These are phyloP conservation scores for Calcarisporium arbuscula DNA, from an alignment of 2,329 filamentous ascomycete genomes.

Conservation along the genomic window DNA sequence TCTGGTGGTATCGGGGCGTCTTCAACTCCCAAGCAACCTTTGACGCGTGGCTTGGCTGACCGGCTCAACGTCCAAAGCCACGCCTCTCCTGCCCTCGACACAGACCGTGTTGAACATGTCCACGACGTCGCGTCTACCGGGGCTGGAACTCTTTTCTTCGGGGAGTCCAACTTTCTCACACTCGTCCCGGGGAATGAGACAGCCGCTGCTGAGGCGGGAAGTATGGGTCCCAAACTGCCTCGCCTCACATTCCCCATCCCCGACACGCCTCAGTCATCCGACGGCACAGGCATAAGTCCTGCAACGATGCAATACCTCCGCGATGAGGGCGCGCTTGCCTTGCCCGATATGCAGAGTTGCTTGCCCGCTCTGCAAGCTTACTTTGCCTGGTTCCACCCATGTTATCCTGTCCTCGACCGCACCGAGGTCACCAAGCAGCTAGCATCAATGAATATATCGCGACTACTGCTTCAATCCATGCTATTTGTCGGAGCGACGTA, in stretches of 20 bases:
- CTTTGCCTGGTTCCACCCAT: constrained; percentile 51
- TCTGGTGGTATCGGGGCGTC: too few relatives aligned
- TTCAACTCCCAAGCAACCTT: too few relatives aligned
- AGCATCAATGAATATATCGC: constrained; percentile 35
- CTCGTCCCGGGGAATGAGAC: constrained; percentile 21
- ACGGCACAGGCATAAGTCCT: constrained; percentile 33
- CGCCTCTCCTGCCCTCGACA: constrained; percentile 3
- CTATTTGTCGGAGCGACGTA: constrained; percentile 49
- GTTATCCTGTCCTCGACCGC: constrained; percentile 47
- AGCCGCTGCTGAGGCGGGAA: constrained; percentile 1
- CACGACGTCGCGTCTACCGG: constrained; percentile 14
- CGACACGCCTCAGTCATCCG: constrained; percentile 17
- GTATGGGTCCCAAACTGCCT: constrained; percentile 12
- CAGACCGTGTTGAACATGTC: constrained; percentile 2
- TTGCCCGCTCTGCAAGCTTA: constrained; percentile 42
- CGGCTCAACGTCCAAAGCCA: constrained; percentile 7
- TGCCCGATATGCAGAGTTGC: constrained; percentile 36
- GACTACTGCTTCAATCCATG: constrained; percentile 45
- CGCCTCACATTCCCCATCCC: constrained; percentile 24
- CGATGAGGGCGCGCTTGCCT: constrained; percentile 36
- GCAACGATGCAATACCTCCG: constrained; percentile 42
- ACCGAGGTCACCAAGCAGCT: constrained; percentile 33
- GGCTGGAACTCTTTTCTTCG: constrained; percentile 27
- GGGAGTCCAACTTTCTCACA: constrained; percentile 33
- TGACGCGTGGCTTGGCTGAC: too few relatives aligned